Evolutionary conservation across 2,329 filamentous ascomycete species (phyloP).

Genomic region (Fusarium humuli): DNA sequence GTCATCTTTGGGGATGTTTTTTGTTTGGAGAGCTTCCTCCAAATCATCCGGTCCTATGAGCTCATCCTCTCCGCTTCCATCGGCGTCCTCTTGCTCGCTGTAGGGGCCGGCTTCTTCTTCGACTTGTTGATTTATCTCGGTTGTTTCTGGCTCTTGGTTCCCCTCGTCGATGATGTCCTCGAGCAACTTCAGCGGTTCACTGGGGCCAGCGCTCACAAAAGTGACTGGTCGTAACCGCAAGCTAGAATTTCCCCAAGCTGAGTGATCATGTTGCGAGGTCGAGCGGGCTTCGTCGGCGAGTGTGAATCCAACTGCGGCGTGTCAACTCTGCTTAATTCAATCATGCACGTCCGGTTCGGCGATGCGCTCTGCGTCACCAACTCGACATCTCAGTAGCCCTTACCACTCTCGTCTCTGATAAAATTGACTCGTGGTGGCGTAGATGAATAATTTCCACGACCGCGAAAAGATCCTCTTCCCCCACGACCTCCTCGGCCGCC

Average conservation of each 20-base stretch:
- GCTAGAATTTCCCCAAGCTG: conserved; percentile 54
- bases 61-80: not conserved
- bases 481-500: conserved; percentile 37
- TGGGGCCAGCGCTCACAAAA: conserved; percentile 66
- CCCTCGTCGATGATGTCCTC: conserved; percentile 44
- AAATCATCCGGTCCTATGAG: conserved; percentile 42
- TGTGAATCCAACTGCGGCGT: conserved; percentile 43
- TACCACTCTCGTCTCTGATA: conserved; percentile 33
- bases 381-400: not conserved
- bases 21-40: conserved; percentile 29
- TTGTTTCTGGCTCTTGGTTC: not conserved
- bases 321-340: conserved; percentile 16
- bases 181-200: conserved; percentile 61
- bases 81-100: conserved; percentile 3
- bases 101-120: not conserved
- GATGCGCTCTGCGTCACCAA: not conserved
- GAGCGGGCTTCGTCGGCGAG: conserved; percentile 63
- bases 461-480: conserved; percentile 27
- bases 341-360: not conserved
- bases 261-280: conserved; percentile 59
- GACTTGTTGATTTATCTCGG: not conserved
- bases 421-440: conserved; percentile 11
- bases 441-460: conserved; percentile 18
- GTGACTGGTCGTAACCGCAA: conserved; percentile 62
- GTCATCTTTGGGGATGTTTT: conserved; percentile 6